Evolutionary conservation across 164 flowering plant species (phyloP), one percentile per base, ranked within the genome.

Genomic region (Stephania japonica): DNA sequence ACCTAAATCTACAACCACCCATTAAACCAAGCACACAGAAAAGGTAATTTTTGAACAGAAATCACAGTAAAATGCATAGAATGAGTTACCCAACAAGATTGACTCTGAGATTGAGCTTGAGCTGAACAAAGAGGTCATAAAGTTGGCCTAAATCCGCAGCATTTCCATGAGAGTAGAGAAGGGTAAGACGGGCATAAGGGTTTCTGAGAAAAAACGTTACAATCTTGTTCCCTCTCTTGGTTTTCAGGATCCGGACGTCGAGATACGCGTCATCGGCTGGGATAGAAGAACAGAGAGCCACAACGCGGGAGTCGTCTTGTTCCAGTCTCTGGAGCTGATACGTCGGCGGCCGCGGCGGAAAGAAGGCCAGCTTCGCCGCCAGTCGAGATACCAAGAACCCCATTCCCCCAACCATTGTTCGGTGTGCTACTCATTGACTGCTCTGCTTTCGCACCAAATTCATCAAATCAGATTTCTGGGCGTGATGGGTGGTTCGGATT

Each of bases 111-210:
- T 91, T 92, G 75, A 89, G 82, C 83, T 90, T 91, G 75, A 94
- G 98, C 83, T 94, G 98, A 13, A 88, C 88, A 74, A 94, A 94
- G 80, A 94, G 94, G 73, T 94, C 97, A 68, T 88, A 92, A 42
- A 94, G 91, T 68, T 94, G 98, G 26, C 99, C 99, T 67, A 94
- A 86, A 83, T 94, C 98, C 66, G 97, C 94, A 16, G 97, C 98
- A 86, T 94, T 94, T 65, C 98, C 98, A 84, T 94, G 98, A 6
- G 98, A 92, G 80, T 92, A 94, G 0, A 94, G 88, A 70, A 94
- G 69, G 56, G 99, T 94, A 65, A 94, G 88, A 24, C 97, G 79
- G 32, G 99, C 98, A 78, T 81, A 86, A 1, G 97, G 97, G 77
- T 92, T 94, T 27, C 73, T 88, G 43, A 92, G 75, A 72, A 87